phyloP scores from a whole-genome alignment of 495 filamentous ascomycete species.

The Paragyromitra xinjiangensis region DNA sequence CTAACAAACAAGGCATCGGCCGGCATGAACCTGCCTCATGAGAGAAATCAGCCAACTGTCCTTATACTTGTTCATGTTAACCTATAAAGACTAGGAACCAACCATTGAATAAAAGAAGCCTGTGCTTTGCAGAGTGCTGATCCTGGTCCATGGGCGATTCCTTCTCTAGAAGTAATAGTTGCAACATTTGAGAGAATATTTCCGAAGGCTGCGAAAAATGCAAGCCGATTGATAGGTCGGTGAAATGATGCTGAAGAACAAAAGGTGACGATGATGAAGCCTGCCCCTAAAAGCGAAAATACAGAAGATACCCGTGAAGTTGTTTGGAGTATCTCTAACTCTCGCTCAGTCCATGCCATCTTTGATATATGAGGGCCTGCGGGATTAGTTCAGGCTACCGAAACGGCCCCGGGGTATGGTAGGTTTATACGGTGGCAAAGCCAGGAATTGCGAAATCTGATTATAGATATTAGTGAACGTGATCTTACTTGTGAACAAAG shows the following conservation, averaged over 20 bases:
- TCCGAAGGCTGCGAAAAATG: slow-evolving; percentile 86
- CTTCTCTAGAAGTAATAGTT: slow-evolving; percentile 72
- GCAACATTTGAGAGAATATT: slow-evolving; percentile 84
- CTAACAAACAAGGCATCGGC: slow-evolving; percentile 68
- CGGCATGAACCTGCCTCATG: slow-evolving; percentile 64
- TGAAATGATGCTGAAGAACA: slow-evolving; percentile 68
- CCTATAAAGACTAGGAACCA: slow-evolving; percentile 24
- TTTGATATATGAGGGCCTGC: slow-evolving; percentile 11
- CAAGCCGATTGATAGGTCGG: slow-evolving; percentile 88
- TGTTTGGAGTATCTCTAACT: slow-evolving; percentile 54
- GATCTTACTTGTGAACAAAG: slow-evolving; percentile 34
- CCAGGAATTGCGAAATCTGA: slow-evolving; percentile 20
- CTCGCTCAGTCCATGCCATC: slow-evolving; percentile 53
- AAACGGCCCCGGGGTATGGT: slow-evolving; percentile 3
- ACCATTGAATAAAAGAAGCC: slow-evolving; percentile 78
- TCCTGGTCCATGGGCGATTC: slow-evolving; percentile 61
- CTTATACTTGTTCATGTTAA: slow-evolving; percentile 35
- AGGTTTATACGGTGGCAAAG: slow-evolving; percentile 22
- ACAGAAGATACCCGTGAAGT: slow-evolving; percentile 56
- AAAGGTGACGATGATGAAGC: slow-evolving; percentile 80
- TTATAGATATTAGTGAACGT: slow-evolving; percentile 18
- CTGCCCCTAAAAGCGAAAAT: slow-evolving; percentile 75
- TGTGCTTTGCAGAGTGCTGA: slow-evolving; percentile 77
- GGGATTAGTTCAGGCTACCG: neutral
- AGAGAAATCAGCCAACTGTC: slow-evolving; percentile 59